Conservation (phyloP, 805 yeast genomes). For the Saccharomycopsis sp. region DNA sequence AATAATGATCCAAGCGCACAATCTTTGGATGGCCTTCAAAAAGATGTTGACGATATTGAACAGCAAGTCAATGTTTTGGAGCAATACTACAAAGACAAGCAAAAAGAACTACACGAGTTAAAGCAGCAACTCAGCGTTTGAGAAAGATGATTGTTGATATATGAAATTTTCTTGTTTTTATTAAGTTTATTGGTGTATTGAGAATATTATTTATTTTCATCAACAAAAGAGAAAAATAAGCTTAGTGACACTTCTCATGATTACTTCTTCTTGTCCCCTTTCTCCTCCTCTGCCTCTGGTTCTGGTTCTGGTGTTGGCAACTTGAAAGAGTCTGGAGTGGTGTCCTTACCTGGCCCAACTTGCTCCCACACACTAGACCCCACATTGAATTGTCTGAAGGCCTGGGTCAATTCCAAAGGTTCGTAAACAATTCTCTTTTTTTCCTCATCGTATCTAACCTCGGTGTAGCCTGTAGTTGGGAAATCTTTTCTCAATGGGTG, state of each 20-base stretch:
- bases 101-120: slow-evolving; percentile 47
- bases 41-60: slow-evolving; percentile 60
- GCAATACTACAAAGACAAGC: slow-evolving; percentile 54
- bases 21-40: neutral
- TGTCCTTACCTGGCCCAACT: slow-evolving; percentile 79
- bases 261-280: slow-evolving; percentile 11
- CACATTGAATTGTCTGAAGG: slow-evolving; percentile 82
- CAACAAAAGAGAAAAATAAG: neutral
- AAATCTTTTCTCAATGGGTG: slow-evolving; percentile 87
- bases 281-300: slow-evolving; percentile 39
- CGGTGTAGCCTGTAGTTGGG: slow-evolving; percentile 89
- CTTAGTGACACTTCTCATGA: neutral
- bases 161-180: neutral
- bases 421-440: slow-evolving; percentile 84
- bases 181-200: neutral
- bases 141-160: too few species aligned
- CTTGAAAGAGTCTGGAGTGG: slow-evolving; percentile 71
- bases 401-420: slow-evolving; percentile 86
- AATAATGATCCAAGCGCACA: slow-evolving; percentile 19
- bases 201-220: neutral
- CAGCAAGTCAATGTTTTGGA: slow-evolving; percentile 68
- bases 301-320: slow-evolving; percentile 79
- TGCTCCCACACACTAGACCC: slow-evolving; percentile 90
- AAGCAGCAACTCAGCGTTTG: slow-evolving; percentile 22
- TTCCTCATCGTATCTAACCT: slow-evolving; percentile 83